Conservation (phyloP, 768 basidiomycete species). For the Lactarius sanguifluus region DNA sequence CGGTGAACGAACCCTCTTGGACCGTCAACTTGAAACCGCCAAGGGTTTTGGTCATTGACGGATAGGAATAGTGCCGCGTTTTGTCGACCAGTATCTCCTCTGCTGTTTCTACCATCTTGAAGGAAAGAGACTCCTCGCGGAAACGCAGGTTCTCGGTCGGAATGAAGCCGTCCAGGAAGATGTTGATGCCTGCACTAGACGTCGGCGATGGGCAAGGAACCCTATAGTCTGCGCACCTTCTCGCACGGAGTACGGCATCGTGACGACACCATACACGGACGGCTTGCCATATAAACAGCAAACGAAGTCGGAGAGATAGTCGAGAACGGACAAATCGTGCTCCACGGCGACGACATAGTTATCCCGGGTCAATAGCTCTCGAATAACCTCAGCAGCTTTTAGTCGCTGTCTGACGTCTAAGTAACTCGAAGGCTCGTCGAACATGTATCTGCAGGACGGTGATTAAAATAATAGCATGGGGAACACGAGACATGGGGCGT, state of each 20-base stretch:
- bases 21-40: conserved; percentile 95
- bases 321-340: conserved; percentile 97
- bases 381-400: conserved; percentile 93
- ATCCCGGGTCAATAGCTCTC: conserved; percentile 73
- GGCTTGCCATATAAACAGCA: conserved; percentile 98
- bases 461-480: conserved; percentile 12
- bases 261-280: conserved; percentile 97
- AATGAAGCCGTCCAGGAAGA: conserved; percentile 98
- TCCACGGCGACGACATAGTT: conserved; percentile 98
- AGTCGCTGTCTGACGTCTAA: conserved; percentile 95
- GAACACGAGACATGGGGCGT: conserved; percentile 37
- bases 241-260: conserved; percentile 96
- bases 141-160: conserved; percentile 98
- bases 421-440: conserved; percentile 98
- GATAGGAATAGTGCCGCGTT: conserved; percentile 88
- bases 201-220: conserved; percentile 10
- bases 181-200: conserved; percentile 80
- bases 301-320: conserved; percentile 98
- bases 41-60: conserved; percentile 95
- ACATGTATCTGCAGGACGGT: conserved; percentile 66
- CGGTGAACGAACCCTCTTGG: conserved; percentile 88
- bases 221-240: conserved; percentile 62
- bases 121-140: conserved; percentile 91
- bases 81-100: conserved; percentile 88
- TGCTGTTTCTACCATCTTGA: conserved; percentile 97